phyloP scores from a whole-genome alignment of 352 stramenopile genomes.

The Phytophthora litchii region DNA sequence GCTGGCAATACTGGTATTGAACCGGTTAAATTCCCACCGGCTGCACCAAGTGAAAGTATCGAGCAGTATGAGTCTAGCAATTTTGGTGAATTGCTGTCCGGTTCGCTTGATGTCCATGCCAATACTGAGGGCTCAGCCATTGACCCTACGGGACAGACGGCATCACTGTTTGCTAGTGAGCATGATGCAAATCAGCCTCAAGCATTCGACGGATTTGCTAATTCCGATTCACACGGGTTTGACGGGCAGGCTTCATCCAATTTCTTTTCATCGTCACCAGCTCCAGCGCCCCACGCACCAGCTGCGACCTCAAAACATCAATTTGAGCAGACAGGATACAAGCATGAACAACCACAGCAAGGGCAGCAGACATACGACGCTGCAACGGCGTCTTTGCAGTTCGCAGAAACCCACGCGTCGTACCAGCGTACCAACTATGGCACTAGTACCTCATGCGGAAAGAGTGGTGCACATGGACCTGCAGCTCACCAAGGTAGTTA shows the following conservation, averaged over 20 bases:
- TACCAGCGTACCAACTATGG: slow-evolving; percentile 11
- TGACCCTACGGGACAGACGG: slow-evolving; percentile 1
- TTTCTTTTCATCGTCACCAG: slow-evolving; percentile 44
- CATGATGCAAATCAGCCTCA: slow-evolving; percentile 15
- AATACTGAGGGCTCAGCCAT: background rate
- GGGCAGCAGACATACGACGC: slow-evolving; percentile 9
- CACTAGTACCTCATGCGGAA: slow-evolving; percentile 6
- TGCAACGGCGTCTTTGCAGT: slow-evolving; percentile 18
- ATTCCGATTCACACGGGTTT: slow-evolving; percentile 24
- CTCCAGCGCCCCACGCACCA: slow-evolving; percentile 25
- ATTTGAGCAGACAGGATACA: slow-evolving; percentile 15
- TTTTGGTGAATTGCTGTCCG: slow-evolving; percentile 4
- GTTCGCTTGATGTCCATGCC: background rate
- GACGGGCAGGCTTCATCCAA: slow-evolving; percentile 25
- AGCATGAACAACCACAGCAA: slow-evolving; percentile 7
- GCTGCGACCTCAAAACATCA: slow-evolving; percentile 20
- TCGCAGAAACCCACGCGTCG: slow-evolving; percentile 11
- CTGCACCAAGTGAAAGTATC: slow-evolving; percentile 9
- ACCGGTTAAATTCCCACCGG: background rate
- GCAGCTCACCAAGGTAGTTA: slow-evolving; percentile 16
- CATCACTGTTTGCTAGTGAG: slow-evolving; percentile 8
- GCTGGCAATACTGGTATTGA: slow-evolving; percentile 4
- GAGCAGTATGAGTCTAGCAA: slow-evolving; percentile 10
- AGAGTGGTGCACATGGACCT: slow-evolving; percentile 12
- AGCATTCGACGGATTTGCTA: slow-evolving; percentile 32